These are phyloP conservation scores for Alternaria sp. DNA, from an alignment of 2,329 filamentous ascomycete species.

Conservation along the genomic window DNA sequence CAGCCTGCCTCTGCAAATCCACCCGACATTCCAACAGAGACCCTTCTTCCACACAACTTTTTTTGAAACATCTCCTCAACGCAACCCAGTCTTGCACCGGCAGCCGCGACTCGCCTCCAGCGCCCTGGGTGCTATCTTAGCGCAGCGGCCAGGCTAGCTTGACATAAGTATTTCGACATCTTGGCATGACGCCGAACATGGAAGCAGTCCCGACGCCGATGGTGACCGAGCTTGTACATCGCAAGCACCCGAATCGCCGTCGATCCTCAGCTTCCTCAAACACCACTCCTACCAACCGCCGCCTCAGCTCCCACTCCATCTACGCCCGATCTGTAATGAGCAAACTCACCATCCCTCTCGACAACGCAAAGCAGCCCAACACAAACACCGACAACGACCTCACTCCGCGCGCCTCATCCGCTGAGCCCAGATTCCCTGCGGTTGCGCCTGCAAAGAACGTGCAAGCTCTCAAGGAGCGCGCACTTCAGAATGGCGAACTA, in stretches of 20 bases:
- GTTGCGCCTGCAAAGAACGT: constrained; percentile 28
- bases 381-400: constrained; percentile 22
- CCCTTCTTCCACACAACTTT: not conserved
- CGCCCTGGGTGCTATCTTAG: constrained; percentile 1
- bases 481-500: constrained; percentile 36
- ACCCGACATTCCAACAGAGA: not conserved
- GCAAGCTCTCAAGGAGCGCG: constrained; percentile 31
- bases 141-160: constrained; percentile 6
- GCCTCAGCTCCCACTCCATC: constrained; percentile 55
- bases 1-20: not conserved
- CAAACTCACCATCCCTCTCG: constrained; percentile 39
- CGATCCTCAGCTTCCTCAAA: constrained; percentile 27
- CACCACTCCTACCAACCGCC: constrained; percentile 20
- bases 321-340: constrained; percentile 60
- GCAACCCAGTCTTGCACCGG: not conserved
- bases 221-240: constrained; percentile 18
- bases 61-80: not conserved
- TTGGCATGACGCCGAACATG: constrained; percentile 21
- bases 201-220: constrained; percentile 21
- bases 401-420: constrained; percentile 23
- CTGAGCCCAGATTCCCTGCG: constrained; percentile 12
- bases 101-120: not conserved
- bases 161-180: not conserved
- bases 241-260: constrained; percentile 19
- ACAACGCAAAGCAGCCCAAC: constrained; percentile 23